Evolutionary conservation across 2,329 filamentous ascomycete species (phyloP).

Genomic region (Talaromyces amestolkiae): DNA sequence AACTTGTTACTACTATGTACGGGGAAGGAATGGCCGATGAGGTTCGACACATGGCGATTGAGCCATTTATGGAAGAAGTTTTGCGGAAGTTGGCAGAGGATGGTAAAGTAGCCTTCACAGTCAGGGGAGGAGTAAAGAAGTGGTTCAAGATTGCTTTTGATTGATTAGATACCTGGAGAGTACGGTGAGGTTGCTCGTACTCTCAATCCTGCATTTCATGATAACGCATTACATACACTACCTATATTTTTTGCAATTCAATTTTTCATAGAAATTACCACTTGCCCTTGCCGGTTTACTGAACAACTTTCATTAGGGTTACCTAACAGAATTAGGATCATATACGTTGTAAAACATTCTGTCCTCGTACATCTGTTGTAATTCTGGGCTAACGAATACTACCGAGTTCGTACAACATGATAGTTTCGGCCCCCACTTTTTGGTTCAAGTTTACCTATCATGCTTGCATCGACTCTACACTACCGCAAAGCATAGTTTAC

Average conservation of each 20-base stretch:
- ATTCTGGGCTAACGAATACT: neutral
- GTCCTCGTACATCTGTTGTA: neutral
- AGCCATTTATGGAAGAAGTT: conserved; percentile 47
- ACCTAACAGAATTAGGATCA: too few relatives aligned
- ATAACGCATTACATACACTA: neutral
- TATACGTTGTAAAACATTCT: too few relatives aligned
- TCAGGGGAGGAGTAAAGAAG: conserved; percentile 35
- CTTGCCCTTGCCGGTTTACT: neutral
- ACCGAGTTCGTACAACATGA: neutral
- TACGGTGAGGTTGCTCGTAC: neutral
- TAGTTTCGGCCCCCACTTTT: neutral
- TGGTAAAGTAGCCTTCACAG: conserved; percentile 42
- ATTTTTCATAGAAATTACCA: neutral
- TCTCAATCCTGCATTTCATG: neutral
- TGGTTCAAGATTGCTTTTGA: conserved; percentile 33
- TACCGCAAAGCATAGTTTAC: neutral
- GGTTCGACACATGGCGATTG: conserved; percentile 38
- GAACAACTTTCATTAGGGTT: neutral
- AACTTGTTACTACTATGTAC: conserved; percentile 47
- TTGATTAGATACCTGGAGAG: neutral
- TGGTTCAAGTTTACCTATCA: neutral
- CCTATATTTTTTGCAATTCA: neutral
- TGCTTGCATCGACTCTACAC: neutral
- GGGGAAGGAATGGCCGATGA: conserved; percentile 36
- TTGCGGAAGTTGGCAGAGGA: conserved; percentile 47